Base-by-base conservation (phyloP, 352 stramenopile species). In the Phytophthora fragariae region DNA sequence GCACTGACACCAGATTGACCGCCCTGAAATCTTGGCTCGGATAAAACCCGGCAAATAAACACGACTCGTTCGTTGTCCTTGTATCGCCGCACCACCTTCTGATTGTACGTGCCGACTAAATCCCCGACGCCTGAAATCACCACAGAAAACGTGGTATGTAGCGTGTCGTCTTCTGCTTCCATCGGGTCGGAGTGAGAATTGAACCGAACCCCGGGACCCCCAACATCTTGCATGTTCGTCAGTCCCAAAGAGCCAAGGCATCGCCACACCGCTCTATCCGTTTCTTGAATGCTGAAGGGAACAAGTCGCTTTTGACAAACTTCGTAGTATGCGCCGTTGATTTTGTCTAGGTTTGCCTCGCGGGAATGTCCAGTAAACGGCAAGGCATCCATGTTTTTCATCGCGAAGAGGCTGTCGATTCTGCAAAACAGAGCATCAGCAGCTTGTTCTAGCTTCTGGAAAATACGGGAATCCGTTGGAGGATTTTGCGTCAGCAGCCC, bases 251-350 rank as follows among this genome's bases (percentile, higher is more conserved):
- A n/a, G 2, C 50, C 41, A 5, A 73, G 46, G 27, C 31, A 62
- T 27, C 54, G 27, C 66, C 66, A 73, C 19, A 65, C 39, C 0
- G 59, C 37, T 8, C 12, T 57, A 11, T 41, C 31, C 3, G 33
- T 55, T 10, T n/a, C 11, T 2, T 58, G 41, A 1, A 65, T 33
- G 24, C 60, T 39, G 49, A 80, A 77, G 11, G 73, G 69, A 7
- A 76, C 49, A 14, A 57, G 1, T 33, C 64, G 65, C 41, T 62
- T 65, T 17, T 70, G 60, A 5, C 69, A 11, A 8, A 75, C 31
- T 24, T 77, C 65, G 39, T 74, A 60, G 56, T 74, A 80, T 10
- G 68, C 50, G 3, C 53, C 59, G 15, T 67, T 57, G 33, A 60
- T n/a, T 0, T 65, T 47, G 19, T 68, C 56, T 6, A 65, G 27